Evolutionary conservation across 345 rosid species (phyloP).

Genomic region (Ailanthus altissimus): DNA sequence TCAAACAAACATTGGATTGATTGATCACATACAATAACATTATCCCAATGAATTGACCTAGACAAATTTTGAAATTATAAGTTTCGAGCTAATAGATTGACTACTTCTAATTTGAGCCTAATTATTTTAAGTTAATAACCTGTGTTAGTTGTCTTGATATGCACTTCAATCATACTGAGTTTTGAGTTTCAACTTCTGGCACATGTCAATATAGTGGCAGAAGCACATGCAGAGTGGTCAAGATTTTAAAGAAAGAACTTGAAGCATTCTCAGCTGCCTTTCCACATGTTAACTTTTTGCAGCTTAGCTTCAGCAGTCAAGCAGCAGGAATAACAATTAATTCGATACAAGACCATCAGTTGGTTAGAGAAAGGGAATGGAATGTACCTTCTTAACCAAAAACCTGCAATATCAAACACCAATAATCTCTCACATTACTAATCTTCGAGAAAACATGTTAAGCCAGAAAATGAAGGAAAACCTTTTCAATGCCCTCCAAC

Average conservation of each 20-base stretch:
- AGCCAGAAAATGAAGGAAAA: constrained; percentile 15
- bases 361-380: constrained; percentile 9
- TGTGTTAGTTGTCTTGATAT: background rate
- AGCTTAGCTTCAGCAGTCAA: background rate
- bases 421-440: constrained; percentile 20
- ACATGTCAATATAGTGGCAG: background rate
- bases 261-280: constrained; percentile 3
- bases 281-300: background rate
- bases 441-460: constrained; percentile 21
- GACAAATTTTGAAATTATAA: background rate
- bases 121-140: background rate
- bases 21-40: background rate
- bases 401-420: constrained; percentile 18
- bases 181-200: background rate
- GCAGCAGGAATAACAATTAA: background rate
- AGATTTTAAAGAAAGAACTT: constrained; percentile 1
- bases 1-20: background rate
- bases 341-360: background rate
- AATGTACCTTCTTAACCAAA: constrained; percentile 29
- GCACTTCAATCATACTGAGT: background rate
- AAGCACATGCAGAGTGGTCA: background rate
- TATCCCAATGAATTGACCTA: background rate
- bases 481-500: constrained; percentile 8
- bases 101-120: background rate
- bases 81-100: background rate